Base-by-base conservation (phyloP, 2,329 filamentous ascomycete species). In the Diaporthe humulicola region DNA sequence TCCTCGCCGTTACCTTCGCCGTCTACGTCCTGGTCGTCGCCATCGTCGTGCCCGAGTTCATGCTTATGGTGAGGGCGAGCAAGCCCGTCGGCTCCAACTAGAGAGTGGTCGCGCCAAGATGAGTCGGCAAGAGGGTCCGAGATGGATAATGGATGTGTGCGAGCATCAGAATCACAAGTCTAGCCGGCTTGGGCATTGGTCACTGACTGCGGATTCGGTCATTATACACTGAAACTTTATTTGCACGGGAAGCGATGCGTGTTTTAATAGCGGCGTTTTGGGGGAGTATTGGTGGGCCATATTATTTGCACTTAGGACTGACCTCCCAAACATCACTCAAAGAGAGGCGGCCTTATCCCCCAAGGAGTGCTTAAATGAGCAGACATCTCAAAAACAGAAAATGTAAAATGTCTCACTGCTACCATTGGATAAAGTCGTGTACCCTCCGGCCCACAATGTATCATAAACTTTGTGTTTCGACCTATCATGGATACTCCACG, bases 1-100 rank as follows among this genome's bases (percentile, higher is more conserved):
- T 93, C 78, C 87, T 91, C 76, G 82, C 87, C 45, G 87, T 95
- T 73, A 82, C 87, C 64, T 72, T 90, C 22, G 88, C 83, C 4
- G 78, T 89, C 19, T 81, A 85, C 33, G 38, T 90, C 6, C 70
- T 90, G 45, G 85, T 91, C 71, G 80, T 81, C 4, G 81, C 87
- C 12, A 77, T 92, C 33, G 30, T 94, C 8, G 79, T 88, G 4
- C 86, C 87, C 15, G 87, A 94, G 83, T 76, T 88, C 42, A 79
- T 90, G 66, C 78, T 90, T 64, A 81, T 88, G 42, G 76, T 81
- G 9, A 78, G 77, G 66, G 78, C 81, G 70, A 80, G 79, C 76
- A 78, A 45, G 87, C 79, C 71, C 25, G 25, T 60, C 40, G 75
- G 56, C 36, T 71, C 69, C 6, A 22, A 50, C 28, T 76, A 74